Conservation (phyloP, 306 rosid genomes). For the Macrotyloma uniflorum region DNA sequence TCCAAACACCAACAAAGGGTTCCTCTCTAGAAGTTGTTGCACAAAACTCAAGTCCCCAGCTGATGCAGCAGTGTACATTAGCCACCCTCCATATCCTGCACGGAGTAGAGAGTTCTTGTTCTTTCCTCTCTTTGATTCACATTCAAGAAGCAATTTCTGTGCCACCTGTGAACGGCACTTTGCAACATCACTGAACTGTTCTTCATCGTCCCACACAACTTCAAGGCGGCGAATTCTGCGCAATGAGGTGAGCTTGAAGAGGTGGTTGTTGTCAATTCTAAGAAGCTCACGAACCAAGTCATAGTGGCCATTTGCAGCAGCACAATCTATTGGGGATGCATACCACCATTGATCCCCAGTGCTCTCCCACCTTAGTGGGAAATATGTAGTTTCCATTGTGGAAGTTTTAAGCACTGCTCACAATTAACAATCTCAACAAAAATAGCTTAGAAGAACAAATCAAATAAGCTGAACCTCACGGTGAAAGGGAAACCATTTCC, state of each 20-base stretch:
- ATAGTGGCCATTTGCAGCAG: constrained; percentile 96
- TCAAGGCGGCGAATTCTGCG: constrained; percentile 95
- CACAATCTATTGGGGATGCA: constrained; percentile 95
- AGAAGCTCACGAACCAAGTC: constrained; percentile 89
- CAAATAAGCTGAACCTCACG: constrained; percentile 29
- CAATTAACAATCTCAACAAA: neutral
- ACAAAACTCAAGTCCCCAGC: constrained; percentile 73
- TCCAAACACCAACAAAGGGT: constrained; percentile 33
- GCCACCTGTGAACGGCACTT: constrained; percentile 72
- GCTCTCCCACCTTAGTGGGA: constrained; percentile 99
- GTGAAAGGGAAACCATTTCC: neutral
- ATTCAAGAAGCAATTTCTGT: constrained; percentile 61
- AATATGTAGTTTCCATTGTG: constrained; percentile 75
- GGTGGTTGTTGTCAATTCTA: constrained; percentile 81
- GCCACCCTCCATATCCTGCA: constrained; percentile 89
- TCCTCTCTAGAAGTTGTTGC: constrained; percentile 33
- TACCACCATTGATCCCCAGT: constrained; percentile 99
- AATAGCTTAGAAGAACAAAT: constrained; percentile 10
- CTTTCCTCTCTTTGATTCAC: constrained; percentile 60
- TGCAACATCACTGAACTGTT: constrained; percentile 72
- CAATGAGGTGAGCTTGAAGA: constrained; percentile 87
- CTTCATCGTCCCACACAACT: constrained; percentile 95
- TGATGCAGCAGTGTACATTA: constrained; percentile 91
- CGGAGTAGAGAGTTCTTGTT: constrained; percentile 64
- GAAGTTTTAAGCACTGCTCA: neutral